A percentile compares a stretch with the other conserved stretches of the same genome.
Evolutionary conservation across 192 early-diverging fungal species (phyloP).

Genomic region (Coemansia sp.): DNA sequence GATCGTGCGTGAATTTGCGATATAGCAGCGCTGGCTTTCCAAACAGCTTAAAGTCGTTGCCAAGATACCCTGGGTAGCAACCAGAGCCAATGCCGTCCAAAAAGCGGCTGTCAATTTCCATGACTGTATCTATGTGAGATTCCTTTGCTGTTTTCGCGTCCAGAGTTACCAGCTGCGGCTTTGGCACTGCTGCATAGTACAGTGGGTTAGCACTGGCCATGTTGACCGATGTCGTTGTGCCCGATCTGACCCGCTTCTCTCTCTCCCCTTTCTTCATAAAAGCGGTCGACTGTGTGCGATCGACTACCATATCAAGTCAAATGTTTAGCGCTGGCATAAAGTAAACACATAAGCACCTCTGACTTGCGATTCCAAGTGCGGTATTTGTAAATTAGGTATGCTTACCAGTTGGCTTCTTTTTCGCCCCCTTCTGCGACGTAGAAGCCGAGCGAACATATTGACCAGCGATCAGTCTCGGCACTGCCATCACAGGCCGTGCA

Average conservation of each 20-base stretch:
- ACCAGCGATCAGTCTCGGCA: not conserved
- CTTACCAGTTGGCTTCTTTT: not conserved
- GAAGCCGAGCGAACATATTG: not conserved
- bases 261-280: constrained; percentile 27
- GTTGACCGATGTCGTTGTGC: constrained; percentile 39
- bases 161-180: constrained; percentile 8
- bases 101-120: constrained; percentile 25
- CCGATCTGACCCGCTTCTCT: constrained; percentile 20
- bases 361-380: not conserved
- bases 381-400: constrained; percentile 13
- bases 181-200: constrained; percentile 26
- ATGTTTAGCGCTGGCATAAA: not conserved
- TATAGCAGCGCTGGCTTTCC: constrained; percentile 44
- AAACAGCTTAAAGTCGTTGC: constrained; percentile 44
- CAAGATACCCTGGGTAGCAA: constrained; percentile 31
- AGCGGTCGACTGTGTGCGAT: constrained; percentile 44
- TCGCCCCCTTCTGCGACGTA: not conserved
- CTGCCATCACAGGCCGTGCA: constrained; percentile 10
- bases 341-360: not conserved
- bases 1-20: constrained; percentile 28
- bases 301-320: constrained; percentile 12
- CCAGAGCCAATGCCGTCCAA: constrained; percentile 31
- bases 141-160: constrained; percentile 21
- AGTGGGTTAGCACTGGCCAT: constrained; percentile 29
- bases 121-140: constrained; percentile 19